Conservation (phyloP, 768 basidiomycete species). For the Macrolepiota dolichaula region DNA sequence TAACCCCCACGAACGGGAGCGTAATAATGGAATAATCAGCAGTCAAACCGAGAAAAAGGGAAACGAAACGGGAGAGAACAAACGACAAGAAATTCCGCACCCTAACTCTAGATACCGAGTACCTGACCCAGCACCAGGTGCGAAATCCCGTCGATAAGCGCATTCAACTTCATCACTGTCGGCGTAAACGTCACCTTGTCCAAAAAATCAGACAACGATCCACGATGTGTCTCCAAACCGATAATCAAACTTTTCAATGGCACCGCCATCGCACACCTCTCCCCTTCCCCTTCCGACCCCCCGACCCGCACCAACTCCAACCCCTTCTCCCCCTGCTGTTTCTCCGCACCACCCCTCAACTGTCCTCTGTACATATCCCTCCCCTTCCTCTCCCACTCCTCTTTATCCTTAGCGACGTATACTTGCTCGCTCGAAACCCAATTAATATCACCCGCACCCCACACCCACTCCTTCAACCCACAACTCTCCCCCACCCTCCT, state of each 20-base stretch:
- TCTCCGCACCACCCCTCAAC: slow-evolving; percentile 9
- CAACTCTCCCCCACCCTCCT: slow-evolving; percentile 17
- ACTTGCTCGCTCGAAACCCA: neutral
- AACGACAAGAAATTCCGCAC: neutral
- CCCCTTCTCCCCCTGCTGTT: neutral
- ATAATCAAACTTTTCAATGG: slow-evolving; percentile 22
- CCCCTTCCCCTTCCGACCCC: neutral
- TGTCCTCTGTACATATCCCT: slow-evolving; percentile 2
- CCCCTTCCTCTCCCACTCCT: neutral
- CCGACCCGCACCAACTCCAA: slow-evolving; percentile 6
- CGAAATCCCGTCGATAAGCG: slow-evolving; percentile 34
- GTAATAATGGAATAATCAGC: neutral
- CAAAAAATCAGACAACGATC: slow-evolving; percentile 26
- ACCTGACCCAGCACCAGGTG: slow-evolving; percentile 34
- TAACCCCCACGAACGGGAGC: neutral
- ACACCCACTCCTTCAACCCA: slow-evolving; percentile 20
- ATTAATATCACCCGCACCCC: slow-evolving; percentile 16
- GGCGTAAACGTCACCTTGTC: slow-evolving; percentile 28
- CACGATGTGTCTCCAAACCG: slow-evolving; percentile 16
- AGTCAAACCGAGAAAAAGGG: slow-evolving; percentile 4
- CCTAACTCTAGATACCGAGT: slow-evolving; percentile 13
- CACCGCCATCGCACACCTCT: slow-evolving; percentile 4
- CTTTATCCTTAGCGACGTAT: neutral
- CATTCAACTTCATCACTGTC: slow-evolving; percentile 35
- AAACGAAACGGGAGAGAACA: neutral